Percentiles rank a stretch among this genome's conserved stretches.
These are phyloP conservation scores for Acer campestre DNA, from an alignment of 345 rosid species.

Conservation along the genomic window DNA sequence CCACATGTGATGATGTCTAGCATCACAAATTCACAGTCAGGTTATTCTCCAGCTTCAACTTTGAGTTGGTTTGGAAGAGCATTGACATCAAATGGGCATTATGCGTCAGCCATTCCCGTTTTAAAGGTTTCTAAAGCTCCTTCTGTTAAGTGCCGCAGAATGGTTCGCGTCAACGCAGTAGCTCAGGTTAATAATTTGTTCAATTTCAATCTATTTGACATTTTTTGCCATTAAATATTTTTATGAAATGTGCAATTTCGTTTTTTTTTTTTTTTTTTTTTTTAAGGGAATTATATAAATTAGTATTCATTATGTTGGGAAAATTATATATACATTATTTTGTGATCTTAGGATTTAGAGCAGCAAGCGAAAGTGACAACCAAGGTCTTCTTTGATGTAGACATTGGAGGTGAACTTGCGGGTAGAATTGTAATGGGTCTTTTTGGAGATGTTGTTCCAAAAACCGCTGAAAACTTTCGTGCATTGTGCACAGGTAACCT, in stretches of 20 bases:
- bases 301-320: not conserved
- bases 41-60: slow-evolving; percentile 25
- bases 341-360: slow-evolving; percentile 54
- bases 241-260: not conserved
- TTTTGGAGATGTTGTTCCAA: slow-evolving; percentile 80
- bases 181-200: slow-evolving; percentile 43
- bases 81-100: slow-evolving; percentile 49
- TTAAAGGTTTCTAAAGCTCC: slow-evolving; percentile 40
- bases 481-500: slow-evolving; percentile 76
- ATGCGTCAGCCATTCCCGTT: slow-evolving; percentile 43
- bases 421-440: slow-evolving; percentile 91
- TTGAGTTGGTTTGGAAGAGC: slow-evolving; percentile 33
- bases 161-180: slow-evolving; percentile 49
- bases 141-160: slow-evolving; percentile 41
- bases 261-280: too few species aligned
- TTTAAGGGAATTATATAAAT: not conserved
- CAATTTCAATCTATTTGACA: not conserved
- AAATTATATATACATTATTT: not conserved
- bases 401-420: slow-evolving; percentile 70
- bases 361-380: slow-evolving; percentile 78
- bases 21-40: slow-evolving; percentile 25
- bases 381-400: slow-evolving; percentile 86
- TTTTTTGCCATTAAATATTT: not conserved
- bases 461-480: slow-evolving; percentile 86
- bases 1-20: slow-evolving; percentile 24